Conservation (phyloP, 257 asterid genomes). For the Fraxinus cuspidata region DNA sequence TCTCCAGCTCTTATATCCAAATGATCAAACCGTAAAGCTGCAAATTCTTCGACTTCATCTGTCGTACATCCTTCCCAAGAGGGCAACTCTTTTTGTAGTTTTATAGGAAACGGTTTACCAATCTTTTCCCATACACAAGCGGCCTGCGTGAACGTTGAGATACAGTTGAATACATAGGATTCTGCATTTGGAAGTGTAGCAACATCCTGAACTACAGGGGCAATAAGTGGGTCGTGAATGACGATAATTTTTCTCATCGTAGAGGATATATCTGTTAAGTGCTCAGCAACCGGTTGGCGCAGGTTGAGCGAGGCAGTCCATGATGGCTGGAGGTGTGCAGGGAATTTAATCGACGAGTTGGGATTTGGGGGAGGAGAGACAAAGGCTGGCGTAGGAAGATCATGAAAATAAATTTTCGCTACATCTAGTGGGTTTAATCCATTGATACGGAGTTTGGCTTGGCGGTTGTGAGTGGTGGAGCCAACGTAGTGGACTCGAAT, state of each 20-base stretch:
- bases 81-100: slow-evolving; percentile 28
- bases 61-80: slow-evolving; percentile 16
- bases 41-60: slow-evolving; percentile 6
- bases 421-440: slow-evolving; percentile 26
- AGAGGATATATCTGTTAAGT: slow-evolving; percentile 23
- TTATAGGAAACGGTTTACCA: slow-evolving; percentile 37
- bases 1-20: slow-evolving; percentile 31
- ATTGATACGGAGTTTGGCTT: slow-evolving; percentile 41
- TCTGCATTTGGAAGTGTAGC: slow-evolving; percentile 45
- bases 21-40: slow-evolving; percentile 1
- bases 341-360: slow-evolving; percentile 41
- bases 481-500: slow-evolving; percentile 42
- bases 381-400: slow-evolving; percentile 43
- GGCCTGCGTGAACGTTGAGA: slow-evolving; percentile 37
- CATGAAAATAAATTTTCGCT: slow-evolving; percentile 42
- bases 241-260: slow-evolving; percentile 35
- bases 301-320: slow-evolving; percentile 28
- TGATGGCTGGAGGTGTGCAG: slow-evolving; percentile 42
- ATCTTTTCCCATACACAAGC: not conserved
- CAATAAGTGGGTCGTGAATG: slow-evolving; percentile 44
- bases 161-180: slow-evolving; percentile 47
- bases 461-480: slow-evolving; percentile 48
- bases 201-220: slow-evolving; percentile 52
- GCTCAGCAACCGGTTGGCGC: slow-evolving; percentile 31
- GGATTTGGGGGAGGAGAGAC: slow-evolving; percentile 50